phyloP scores from a whole-genome alignment of 2,329 filamentous ascomycete species.

The Xylariales sp. region DNA sequence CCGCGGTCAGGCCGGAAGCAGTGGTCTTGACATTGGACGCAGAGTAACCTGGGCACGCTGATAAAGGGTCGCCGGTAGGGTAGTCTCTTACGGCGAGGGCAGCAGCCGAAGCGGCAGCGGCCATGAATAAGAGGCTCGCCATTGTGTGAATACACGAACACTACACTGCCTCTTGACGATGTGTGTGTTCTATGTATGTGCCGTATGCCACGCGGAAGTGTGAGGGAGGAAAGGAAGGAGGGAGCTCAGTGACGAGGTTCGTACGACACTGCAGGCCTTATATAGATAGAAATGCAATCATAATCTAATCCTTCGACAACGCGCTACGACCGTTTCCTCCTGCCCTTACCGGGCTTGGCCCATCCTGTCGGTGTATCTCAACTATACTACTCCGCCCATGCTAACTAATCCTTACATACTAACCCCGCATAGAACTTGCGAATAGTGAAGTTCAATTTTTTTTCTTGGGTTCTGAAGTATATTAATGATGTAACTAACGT shows the following conservation, averaged over 20 bases:
- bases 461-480: too few relatives aligned
- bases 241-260: neutral
- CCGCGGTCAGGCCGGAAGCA: constrained; percentile 67
- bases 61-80: constrained; percentile 45
- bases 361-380: neutral
- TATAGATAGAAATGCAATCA: constrained; percentile 11
- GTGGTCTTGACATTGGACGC: constrained; percentile 67
- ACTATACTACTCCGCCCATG: constrained; percentile 10
- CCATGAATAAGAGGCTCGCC: constrained; percentile 47
- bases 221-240: neutral
- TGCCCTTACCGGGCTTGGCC: neutral
- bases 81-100: constrained; percentile 44
- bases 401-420: neutral
- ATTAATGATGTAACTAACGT: constrained; percentile 12
- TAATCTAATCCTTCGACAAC: constrained; percentile 18
- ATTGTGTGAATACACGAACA: constrained; percentile 37
- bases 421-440: constrained; percentile 22
- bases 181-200: constrained; percentile 5
- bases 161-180: constrained; percentile 9
- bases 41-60: constrained; percentile 69
- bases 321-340: constrained; percentile 2
- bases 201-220: neutral
- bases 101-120: constrained; percentile 44
- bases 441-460: too few relatives aligned
- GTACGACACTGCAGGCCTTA: constrained; percentile 11